phyloP scores from a whole-genome alignment of 202 grass and related monocot genomes.

The Carex sylvatica region DNA sequence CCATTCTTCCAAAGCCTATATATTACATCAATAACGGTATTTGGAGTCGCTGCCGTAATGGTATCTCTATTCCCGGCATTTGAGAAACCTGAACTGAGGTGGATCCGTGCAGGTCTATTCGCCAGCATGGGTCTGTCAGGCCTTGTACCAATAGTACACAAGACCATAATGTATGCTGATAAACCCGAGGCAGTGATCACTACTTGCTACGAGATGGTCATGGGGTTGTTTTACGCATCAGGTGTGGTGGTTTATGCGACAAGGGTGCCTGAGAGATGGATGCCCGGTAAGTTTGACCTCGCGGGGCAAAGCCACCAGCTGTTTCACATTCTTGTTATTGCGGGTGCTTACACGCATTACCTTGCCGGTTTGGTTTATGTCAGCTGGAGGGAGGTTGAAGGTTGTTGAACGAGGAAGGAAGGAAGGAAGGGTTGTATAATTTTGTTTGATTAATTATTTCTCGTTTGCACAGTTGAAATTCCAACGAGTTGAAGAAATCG shows the following conservation, averaged over 20 bases:
- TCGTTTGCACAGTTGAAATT: neutral
- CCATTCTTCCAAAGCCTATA: conserved; percentile 49
- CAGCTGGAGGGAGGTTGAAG: conserved; percentile 68
- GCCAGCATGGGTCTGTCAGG: conserved; percentile 61
- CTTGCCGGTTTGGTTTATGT: conserved; percentile 61
- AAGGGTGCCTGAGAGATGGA: conserved; percentile 75
- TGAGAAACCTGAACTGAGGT: conserved; percentile 43
- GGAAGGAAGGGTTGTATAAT: conserved; percentile 21
- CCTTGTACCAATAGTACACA: conserved; percentile 73
- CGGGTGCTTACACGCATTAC: conserved; percentile 78
- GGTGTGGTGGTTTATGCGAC: conserved; percentile 67
- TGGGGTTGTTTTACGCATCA: conserved; percentile 49
- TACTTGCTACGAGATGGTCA: conserved; percentile 63
- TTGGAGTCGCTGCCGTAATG: conserved; percentile 40
- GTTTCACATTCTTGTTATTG: conserved; percentile 77
- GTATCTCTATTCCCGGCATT: conserved; percentile 65
- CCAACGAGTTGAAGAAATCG: neutral
- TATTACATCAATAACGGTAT: conserved; percentile 59
- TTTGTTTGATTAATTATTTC: conserved; percentile 17
- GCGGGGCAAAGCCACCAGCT: conserved; percentile 84
- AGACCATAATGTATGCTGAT: conserved; percentile 48
- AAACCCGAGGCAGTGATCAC: conserved; percentile 56
- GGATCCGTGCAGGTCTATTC: conserved; percentile 52
- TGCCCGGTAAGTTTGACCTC: conserved; percentile 75
- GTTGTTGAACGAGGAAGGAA: conserved; percentile 28